Conservation (phyloP, 805 yeast genomes). For the Schizosaccharomyces japonicus region DNA sequence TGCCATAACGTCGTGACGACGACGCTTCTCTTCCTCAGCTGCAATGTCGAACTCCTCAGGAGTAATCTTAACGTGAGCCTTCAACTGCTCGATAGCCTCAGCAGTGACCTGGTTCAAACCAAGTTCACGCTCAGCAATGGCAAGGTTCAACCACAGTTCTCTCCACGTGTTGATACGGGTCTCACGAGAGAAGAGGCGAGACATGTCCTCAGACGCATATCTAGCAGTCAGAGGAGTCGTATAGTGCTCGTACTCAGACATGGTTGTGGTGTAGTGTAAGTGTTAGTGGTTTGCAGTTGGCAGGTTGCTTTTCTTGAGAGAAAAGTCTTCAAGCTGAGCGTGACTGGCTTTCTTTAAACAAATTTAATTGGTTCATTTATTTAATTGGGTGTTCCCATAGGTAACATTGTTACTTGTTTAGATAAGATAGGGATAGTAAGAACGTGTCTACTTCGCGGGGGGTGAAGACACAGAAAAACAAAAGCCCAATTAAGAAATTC, state of each 20-base stretch:
- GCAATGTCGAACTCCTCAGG: slow-evolving; percentile 85
- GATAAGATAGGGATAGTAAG: too few relatives aligned
- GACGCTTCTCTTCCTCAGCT: slow-evolving; percentile 81
- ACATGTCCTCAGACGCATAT: slow-evolving; percentile 96
- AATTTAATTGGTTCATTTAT: too few relatives aligned
- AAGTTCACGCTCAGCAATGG: slow-evolving; percentile 80
- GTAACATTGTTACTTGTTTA: too few relatives aligned
- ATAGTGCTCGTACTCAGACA: not conserved
- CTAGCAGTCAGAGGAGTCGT: slow-evolving; percentile 62
- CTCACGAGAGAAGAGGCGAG: slow-evolving; percentile 69
- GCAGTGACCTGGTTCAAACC: slow-evolving; percentile 70
- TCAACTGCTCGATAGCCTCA: slow-evolving; percentile 76
- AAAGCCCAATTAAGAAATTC: too few relatives aligned
- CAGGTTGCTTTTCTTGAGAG: too few relatives aligned
- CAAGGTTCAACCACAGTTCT: slow-evolving; percentile 83
- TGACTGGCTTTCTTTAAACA: too few relatives aligned
- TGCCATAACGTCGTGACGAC: slow-evolving; percentile 98
- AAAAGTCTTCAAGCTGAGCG: too few relatives aligned
- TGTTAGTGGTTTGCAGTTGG: too few relatives aligned
- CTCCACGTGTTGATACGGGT: slow-evolving; percentile 97
- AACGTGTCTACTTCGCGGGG: too few relatives aligned
- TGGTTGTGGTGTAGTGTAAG: too few relatives aligned
- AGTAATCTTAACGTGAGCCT: slow-evolving; percentile 50
- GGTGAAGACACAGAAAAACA: too few relatives aligned
- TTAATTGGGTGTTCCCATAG: too few relatives aligned